phyloP scores from a whole-genome alignment of 345 rosid species.

The Hevea brasiliensis region DNA sequence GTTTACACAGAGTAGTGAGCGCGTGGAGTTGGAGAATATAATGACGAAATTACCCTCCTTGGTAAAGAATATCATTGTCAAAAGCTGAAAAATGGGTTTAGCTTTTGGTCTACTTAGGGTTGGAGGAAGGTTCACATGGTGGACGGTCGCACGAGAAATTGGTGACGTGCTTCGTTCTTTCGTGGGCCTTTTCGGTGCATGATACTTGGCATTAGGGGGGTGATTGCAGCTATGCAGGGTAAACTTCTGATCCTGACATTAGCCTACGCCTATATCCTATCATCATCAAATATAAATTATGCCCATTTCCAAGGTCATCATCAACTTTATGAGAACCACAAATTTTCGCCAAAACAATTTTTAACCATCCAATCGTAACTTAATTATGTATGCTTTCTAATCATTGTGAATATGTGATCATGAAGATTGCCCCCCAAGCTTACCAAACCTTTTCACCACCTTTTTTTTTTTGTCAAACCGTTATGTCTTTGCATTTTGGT shows the following conservation, averaged over 20 bases:
- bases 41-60: constrained; percentile 14
- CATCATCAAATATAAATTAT: background rate
- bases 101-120: constrained; percentile 10
- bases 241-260: constrained; percentile 5
- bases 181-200: background rate
- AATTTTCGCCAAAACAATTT: background rate
- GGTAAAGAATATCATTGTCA: constrained; percentile 8
- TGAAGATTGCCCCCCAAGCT: background rate
- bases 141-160: constrained; percentile 35
- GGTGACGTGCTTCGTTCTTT: constrained; percentile 21
- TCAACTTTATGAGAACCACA: background rate
- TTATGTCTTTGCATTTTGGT: background rate
- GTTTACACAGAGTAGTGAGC: background rate
- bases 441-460: background rate
- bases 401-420: background rate
- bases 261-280: too few relatives aligned
- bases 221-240: background rate
- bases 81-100: background rate
- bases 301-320: too few relatives aligned
- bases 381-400: background rate
- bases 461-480: too few relatives aligned
- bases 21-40: background rate
- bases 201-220: constrained; percentile 1
- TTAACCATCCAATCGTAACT: background rate
- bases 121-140: constrained; percentile 29